These are phyloP conservation scores for Avena atlantica DNA, from an alignment of 176 grass and related monocot genomes.

Conservation along the genomic window DNA sequence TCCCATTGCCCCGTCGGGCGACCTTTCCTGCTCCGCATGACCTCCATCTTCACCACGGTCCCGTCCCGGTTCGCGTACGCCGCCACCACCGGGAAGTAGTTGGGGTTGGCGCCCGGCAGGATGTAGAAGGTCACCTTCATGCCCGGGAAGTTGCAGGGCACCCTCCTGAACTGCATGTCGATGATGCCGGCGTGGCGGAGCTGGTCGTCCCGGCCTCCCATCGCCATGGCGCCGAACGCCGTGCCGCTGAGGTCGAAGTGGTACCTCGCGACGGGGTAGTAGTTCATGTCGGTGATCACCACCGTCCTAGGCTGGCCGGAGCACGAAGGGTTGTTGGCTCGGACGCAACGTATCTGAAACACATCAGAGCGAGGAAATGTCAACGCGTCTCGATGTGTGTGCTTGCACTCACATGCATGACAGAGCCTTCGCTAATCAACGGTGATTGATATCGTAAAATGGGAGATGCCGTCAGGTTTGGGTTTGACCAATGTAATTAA, in stretches of 20 bases:
- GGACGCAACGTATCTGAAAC: background rate
- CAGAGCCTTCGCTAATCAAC: background rate
- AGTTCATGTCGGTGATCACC: conserved; percentile 76
- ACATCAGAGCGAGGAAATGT: background rate
- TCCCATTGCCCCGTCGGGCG: background rate
- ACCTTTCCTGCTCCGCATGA: background rate
- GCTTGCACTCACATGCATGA: background rate
- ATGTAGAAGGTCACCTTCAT: conserved; percentile 14
- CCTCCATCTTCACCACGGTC: background rate
- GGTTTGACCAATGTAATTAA: conserved; percentile 15
- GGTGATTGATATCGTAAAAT: background rate
- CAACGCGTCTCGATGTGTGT: background rate
- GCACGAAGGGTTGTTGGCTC: conserved; percentile 45
- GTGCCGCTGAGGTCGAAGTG: conserved; percentile 80
- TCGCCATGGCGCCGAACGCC: conserved; percentile 67
- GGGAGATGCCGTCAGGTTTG: conserved; percentile 1
- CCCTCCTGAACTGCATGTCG: conserved; percentile 63
- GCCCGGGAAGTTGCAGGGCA: conserved; percentile 18
- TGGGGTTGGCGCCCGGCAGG: conserved; percentile 8
- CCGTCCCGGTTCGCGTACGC: background rate
- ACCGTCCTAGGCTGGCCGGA: conserved; percentile 65
- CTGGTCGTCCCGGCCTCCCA: conserved; percentile 43
- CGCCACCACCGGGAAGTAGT: conserved; percentile 8
- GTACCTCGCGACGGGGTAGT: conserved; percentile 54
- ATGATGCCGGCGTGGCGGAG: conserved; percentile 70